Evolutionary conservation across 257 asterid species (phyloP).

Genomic region (Knoxia roxburghii): DNA sequence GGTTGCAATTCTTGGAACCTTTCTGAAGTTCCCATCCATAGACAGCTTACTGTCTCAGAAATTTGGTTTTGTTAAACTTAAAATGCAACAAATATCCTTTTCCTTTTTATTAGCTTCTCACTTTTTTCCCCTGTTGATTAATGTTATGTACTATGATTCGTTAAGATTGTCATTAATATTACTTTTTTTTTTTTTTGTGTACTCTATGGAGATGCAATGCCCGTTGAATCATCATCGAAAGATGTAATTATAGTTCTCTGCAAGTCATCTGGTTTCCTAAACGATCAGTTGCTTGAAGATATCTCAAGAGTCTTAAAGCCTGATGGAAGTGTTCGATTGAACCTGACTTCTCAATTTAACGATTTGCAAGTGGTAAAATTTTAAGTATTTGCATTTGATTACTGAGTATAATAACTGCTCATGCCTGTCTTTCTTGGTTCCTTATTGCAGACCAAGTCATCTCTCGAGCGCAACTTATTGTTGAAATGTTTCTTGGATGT

Average conservation of each 20-base stretch:
- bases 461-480: constrained; percentile 64
- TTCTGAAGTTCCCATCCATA: neutral
- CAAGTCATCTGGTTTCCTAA: constrained; percentile 48
- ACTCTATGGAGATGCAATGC: constrained; percentile 39
- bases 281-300: constrained; percentile 45
- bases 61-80: neutral
- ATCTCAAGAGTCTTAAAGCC: constrained; percentile 61
- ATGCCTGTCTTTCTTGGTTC: neutral
- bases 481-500: constrained; percentile 79
- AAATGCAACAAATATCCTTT: neutral
- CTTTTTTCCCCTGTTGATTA: neutral
- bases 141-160: neutral
- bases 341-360: constrained; percentile 35
- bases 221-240: constrained; percentile 52
- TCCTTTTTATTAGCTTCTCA: neutral
- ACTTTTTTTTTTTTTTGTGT: constrained; percentile 1
- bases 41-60: neutral
- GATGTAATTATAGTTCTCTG: constrained; percentile 45
- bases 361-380: constrained; percentile 32
- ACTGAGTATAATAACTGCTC: neutral
- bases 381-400: neutral
- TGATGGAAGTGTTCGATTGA: constrained; percentile 56
- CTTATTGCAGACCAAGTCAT: constrained; percentile 47
- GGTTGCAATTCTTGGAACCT: no score
- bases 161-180: neutral